Base-by-base conservation (phyloP, 129 eudicot genomes). In the Gnaphalium uliginosum region DNA sequence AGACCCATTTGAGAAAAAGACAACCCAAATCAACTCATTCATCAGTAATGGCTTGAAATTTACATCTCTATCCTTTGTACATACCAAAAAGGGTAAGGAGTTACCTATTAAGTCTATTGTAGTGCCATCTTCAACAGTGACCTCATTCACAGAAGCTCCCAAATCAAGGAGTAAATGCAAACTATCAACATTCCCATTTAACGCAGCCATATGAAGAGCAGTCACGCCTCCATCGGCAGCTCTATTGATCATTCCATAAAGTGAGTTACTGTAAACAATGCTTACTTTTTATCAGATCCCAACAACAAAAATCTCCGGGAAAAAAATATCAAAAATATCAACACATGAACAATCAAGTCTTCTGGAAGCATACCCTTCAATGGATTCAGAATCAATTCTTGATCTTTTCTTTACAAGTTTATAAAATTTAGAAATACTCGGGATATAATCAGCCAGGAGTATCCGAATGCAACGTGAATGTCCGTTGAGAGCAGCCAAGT, bases 151-250 rank as follows among this genome's bases (percentile, higher is more conserved):
- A 62, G 94, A 88, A 66, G 99, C 99, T 41, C 99, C 99, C 24
- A 95, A 82, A 68, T 95, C 99, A 62, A 95, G 85, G 29, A 95
- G 89, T 78, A 95, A 86, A 62, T 86, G 96, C 72, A 95, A 87
- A 30, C 87, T 76, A 61, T 89, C 99, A 58, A 74, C 83, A 81
- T 95, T 94, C 76, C 99, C 96, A 54, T 95, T 95, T 68, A 95
- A 79, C 8, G 99, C 93, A 81, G 99, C 94, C 99, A 95, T 95
- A 91, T 95, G 99, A 83, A 95, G 97, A 71, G 99, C 99, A 58
- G 96, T 91, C 60, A 95, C 80, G 30, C 99, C 99, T 30, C 99
- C 99, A 86, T 91, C 97, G 21, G 96, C 96, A 26, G 92, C 80
- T 78, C 71, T 81, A 79, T 91, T 91, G 27, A 91, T 84, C 80